Evolutionary conservation across 139 green algal species (phyloP), one percentile per base, ranked within the genome.

Genomic region (Chlamydomonas incerta): DNA sequence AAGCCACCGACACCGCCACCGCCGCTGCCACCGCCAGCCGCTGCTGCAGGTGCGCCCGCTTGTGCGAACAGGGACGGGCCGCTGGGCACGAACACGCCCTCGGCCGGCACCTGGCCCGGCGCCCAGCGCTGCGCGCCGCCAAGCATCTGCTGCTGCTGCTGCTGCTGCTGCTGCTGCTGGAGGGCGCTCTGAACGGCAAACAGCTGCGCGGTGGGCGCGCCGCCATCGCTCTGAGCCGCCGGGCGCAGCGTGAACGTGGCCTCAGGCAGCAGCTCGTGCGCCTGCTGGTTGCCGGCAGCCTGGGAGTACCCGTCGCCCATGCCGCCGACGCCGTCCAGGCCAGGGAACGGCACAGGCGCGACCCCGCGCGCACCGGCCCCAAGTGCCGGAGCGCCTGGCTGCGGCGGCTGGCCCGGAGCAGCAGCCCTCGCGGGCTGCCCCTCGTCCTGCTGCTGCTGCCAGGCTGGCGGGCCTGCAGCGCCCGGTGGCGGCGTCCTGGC

Each of bases 401-500:
- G n/a, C n/a, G n/a, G n/a, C n/a, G n/a, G n/a, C n/a, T n/a, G n/a
- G n/a, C n/a, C n/a, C n/a, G n/a, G n/a, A n/a, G n/a, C n/a, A n/a
- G n/a, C n/a, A n/a, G n/a, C n/a, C n/a, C n/a, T n/a, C n/a, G n/a
- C n/a, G n/a, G n/a, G n/a, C n/a, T n/a, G n/a, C n/a, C n/a, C n/a
- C n/a, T 72, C 4, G 1, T 72, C 20, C 15, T 0, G 18, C 20
- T 55, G 68, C 34, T 74, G 34, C 68, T n/a, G 68, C 11, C 8
- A 62, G 28, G 11, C 37, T 24, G 3, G 11, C 41, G 24, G 62
- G 26, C 47, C 15, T 41, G 29, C 47, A 0, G 31, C 26, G 0
- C 3, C 26, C 2, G 79, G 79, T 20, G 77, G 50, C 21, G 79
- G 79, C 31, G 79, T 85, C n/a, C 79, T 67, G 3, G 66, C 79